Percentiles rank a stretch among this genome's conserved stretches.
Conservation (phyloP, 2,329 filamentous ascomycete genomes). For the Fusarium poae region DNA sequence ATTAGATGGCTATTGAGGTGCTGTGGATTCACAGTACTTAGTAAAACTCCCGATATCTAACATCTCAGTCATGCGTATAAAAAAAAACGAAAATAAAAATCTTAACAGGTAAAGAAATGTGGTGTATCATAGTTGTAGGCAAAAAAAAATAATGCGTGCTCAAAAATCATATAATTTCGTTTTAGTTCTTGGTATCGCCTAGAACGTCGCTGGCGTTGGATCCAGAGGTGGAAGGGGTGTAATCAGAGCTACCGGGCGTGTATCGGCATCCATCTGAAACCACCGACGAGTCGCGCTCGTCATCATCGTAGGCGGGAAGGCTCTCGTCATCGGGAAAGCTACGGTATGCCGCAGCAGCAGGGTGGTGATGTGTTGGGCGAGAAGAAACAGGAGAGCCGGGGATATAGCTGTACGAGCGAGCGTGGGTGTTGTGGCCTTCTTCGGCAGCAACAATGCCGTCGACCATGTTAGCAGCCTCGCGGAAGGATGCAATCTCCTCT, state of each 20-base stretch:
- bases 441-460: slow-evolving; percentile 61
- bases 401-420: slow-evolving; percentile 25
- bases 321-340: slow-evolving; percentile 50
- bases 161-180: slow-evolving; percentile 20
- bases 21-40: slow-evolving; percentile 18
- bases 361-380: slow-evolving; percentile 40
- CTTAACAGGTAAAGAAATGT: slow-evolving; percentile 21
- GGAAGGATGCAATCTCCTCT: slow-evolving; percentile 63
- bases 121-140: slow-evolving; percentile 35
- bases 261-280: slow-evolving; percentile 61
- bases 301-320: slow-evolving; percentile 59
- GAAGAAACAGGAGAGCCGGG: slow-evolving; percentile 28
- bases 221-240: slow-evolving; percentile 39
- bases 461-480: slow-evolving; percentile 61
- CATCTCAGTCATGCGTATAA: slow-evolving; percentile 22
- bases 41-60: slow-evolving; percentile 2
- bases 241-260: slow-evolving; percentile 51
- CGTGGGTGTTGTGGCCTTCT: slow-evolving; percentile 50
- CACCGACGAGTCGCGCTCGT: slow-evolving; percentile 51
- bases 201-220: slow-evolving; percentile 44
- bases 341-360: slow-evolving; percentile 41
- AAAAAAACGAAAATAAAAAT: slow-evolving; percentile 15
- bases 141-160: slow-evolving; percentile 27
- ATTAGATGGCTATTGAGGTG: slow-evolving; percentile 38
- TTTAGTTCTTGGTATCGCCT: slow-evolving; percentile 45